Base-by-base conservation (phyloP, 148 eudicot genomes). In the Nyssa sinensis region DNA sequence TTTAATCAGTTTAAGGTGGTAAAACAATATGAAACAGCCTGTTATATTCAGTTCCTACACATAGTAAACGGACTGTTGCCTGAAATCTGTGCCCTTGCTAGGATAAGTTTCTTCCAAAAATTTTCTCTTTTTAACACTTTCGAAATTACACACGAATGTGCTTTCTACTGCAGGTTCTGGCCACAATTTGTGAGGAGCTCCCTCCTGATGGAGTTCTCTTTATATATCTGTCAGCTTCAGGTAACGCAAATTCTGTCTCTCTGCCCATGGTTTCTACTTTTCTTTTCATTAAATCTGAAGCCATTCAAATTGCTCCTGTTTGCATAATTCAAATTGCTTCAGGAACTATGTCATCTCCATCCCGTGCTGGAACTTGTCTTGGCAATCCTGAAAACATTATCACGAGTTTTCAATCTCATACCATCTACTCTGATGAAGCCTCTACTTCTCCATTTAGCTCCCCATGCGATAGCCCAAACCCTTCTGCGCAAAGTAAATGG, bases 191-290 rank as follows among this genome's bases (percentile, higher is more conserved):
- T 68, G 97, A 94, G 79, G 95, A 91, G 73, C 93, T 91, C 64
- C 90, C 93, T 64, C 72, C 93, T 75, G 97, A 94, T 88, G 97
- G 97, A 72, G 82, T 94, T 83, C 86, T 94, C 70, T 77, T 94
- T 66, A 75, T 91, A 71, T 91, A 91, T 82, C 28, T 94, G 55
- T 94, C 98, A 64, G 86, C 86, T 70, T 78, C 86, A 85, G 94
- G 97, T 91, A 77, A 58, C n/a, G 55, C 39, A 29, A n/a, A 13
- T 51, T 32, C 66, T 7, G 5, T 35, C 32, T 74, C 19, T 23
- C 64, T 27, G 41, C 60, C 16, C n/a, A n/a, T 66, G 35, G 58
- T 61, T 27, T 58, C 63, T 32, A 6, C 66, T 77, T 61, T 7
- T 32, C 73, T 19, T 21, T 23, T 57, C 24, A n/a, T 69, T 33